Conservation (phyloP, 2,329 filamentous ascomycete genomes). For the Eurotiales sp. region DNA sequence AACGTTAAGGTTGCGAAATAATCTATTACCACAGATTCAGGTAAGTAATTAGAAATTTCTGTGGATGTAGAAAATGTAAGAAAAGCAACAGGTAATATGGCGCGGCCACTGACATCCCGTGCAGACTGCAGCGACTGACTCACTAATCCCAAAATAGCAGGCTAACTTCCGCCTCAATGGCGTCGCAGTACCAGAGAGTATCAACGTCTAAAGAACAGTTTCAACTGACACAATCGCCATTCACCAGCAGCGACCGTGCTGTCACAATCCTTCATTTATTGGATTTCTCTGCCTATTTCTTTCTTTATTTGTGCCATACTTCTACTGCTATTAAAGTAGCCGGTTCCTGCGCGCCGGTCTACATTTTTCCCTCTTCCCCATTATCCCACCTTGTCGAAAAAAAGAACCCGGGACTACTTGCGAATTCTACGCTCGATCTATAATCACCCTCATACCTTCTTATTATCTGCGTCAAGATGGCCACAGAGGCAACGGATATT, state of each 20-base stretch:
- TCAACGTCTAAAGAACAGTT: constrained; percentile 11
- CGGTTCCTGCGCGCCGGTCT: background rate
- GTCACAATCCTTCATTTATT: background rate
- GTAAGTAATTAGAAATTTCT: no score
- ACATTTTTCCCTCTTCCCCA: background rate
- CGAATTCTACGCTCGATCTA: background rate
- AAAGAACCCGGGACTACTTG: background rate
- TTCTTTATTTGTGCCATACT: background rate
- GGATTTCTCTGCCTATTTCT: background rate
- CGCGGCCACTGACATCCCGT: no score
- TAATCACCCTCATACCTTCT: background rate
- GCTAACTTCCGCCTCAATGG: constrained; percentile 22
- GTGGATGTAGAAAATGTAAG: no score
- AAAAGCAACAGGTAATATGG: no score
- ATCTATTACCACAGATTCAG: no score
- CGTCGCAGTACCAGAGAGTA: background rate
- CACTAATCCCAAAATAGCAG: constrained; percentile 28
- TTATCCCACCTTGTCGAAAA: constrained; percentile 1
- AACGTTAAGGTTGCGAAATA: no score
- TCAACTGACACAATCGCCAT: background rate
- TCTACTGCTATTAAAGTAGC: background rate
- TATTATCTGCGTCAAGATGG: constrained; percentile 6
- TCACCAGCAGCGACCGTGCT: constrained; percentile 5
- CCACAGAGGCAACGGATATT: constrained; percentile 12
- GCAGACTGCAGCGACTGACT: background rate